phyloP scores from a whole-genome alignment of 108 stramenopile species.

The Parmales sp. region DNA sequence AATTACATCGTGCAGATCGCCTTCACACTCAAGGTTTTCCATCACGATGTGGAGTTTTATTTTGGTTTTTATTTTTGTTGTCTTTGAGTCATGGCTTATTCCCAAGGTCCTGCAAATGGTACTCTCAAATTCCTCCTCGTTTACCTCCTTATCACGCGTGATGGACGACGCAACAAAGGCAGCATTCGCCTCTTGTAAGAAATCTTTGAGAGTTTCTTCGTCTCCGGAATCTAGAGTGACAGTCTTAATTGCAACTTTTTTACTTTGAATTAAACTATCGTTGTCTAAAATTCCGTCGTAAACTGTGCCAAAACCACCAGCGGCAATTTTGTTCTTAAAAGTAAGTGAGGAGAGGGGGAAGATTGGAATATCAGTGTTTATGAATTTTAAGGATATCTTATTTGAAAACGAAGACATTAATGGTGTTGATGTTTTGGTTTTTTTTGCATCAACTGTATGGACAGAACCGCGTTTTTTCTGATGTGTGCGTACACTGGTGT shows the following conservation, averaged over 20 bases:
- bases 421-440: no score
- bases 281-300: neutral
- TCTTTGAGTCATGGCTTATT: neutral
- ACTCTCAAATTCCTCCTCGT: neutral
- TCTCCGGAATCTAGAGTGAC: neutral
- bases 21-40: neutral
- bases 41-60: neutral
- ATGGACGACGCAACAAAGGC: neutral
- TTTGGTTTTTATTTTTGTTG: neutral
- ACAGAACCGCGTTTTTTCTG: no score
- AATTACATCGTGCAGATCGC: neutral
- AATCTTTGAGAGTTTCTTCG: neutral
- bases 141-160: neutral
- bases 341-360: no score
- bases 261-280: neutral
- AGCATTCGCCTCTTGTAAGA: neutral
- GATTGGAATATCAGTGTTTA: no score
- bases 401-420: no score
- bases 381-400: no score
- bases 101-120: neutral
- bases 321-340: no score
- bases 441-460: no score
- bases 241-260: neutral
- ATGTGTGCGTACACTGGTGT: no score
- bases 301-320: neutral